These are phyloP conservation scores for Millerozyma miso DNA, from an alignment of 805 yeast genomes.

Conservation along the genomic window DNA sequence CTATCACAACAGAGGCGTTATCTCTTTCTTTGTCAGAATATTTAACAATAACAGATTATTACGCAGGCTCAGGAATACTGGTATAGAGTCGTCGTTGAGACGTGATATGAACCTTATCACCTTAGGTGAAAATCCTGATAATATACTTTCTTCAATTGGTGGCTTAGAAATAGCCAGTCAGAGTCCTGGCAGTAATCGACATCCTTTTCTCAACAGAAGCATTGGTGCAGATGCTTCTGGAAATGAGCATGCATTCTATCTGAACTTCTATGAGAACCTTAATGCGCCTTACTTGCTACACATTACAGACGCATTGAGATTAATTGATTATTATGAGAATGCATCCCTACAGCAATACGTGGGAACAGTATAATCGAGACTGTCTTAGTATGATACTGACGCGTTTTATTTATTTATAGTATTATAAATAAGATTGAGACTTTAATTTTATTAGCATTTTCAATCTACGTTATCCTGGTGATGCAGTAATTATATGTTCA, in stretches of 20 bases:
- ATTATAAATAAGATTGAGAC: too few relatives aligned
- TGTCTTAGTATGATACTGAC: too few relatives aligned
- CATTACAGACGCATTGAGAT: conserved; percentile 35
- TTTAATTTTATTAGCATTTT: too few relatives aligned
- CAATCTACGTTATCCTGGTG: too few relatives aligned
- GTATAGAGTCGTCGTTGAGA: conserved; percentile 22
- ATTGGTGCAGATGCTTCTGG: background rate
- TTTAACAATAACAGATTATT: conserved; percentile 21
- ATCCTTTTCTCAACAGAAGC: conserved; percentile 1
- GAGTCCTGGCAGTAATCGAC: background rate
- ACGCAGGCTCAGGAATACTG: conserved; percentile 24
- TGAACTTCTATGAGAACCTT: conserved; percentile 21
- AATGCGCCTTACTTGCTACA: conserved; percentile 32
- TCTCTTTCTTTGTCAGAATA: conserved; percentile 34
- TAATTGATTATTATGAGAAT: conserved; percentile 33
- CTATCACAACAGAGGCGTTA: conserved; percentile 28
- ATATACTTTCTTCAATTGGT: background rate
- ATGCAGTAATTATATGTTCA: too few relatives aligned
- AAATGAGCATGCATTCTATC: conserved; percentile 13
- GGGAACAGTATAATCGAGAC: too few relatives aligned
- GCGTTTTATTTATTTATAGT: too few relatives aligned
- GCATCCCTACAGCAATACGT: background rate
- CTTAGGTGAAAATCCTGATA: background rate
- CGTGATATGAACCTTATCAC: conserved; percentile 21
- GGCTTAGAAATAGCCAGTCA: conserved; percentile 1